phyloP scores from a whole-genome alignment of 371 early-diverging fungal species.

The Umbelopsis sp. region DNA sequence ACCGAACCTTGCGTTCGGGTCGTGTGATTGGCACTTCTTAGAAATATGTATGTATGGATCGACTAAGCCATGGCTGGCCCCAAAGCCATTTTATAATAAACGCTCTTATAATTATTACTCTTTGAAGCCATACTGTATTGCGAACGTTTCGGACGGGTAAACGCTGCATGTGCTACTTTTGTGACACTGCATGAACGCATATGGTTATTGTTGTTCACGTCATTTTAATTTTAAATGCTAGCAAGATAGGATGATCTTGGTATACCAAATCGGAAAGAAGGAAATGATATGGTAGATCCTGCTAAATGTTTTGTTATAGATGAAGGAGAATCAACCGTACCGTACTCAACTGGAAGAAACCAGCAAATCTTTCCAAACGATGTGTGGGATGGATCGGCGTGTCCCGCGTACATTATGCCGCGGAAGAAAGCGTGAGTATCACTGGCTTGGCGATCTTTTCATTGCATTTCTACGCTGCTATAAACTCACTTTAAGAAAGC shows the following conservation, averaged over 20 bases:
- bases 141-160: not conserved
- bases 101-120: not conserved
- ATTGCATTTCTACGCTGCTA: too few relatives aligned
- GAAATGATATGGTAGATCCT: not conserved
- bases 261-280: not conserved
- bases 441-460: too few relatives aligned
- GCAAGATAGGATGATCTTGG: not conserved
- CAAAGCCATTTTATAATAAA: not conserved
- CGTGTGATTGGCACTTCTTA: slow-evolving; percentile 12
- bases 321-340: too few relatives aligned
- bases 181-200: not conserved
- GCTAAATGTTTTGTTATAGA: not conserved
- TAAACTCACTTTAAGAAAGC: too few relatives aligned
- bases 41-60: not conserved
- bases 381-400: too few relatives aligned
- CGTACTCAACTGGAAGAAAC: too few relatives aligned
- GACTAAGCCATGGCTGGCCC: not conserved
- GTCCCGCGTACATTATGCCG: too few relatives aligned
- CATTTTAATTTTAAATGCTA: not conserved
- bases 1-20: not conserved
- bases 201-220: not conserved
- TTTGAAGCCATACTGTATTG: not conserved
- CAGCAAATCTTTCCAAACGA: too few relatives aligned
- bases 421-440: too few relatives aligned
- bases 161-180: not conserved